A percentile compares a stretch with the other conserved stretches of the same genome.
phyloP scores from a whole-genome alignment of 2,329 filamentous ascomycete species.

The Fusarium sp. region DNA sequence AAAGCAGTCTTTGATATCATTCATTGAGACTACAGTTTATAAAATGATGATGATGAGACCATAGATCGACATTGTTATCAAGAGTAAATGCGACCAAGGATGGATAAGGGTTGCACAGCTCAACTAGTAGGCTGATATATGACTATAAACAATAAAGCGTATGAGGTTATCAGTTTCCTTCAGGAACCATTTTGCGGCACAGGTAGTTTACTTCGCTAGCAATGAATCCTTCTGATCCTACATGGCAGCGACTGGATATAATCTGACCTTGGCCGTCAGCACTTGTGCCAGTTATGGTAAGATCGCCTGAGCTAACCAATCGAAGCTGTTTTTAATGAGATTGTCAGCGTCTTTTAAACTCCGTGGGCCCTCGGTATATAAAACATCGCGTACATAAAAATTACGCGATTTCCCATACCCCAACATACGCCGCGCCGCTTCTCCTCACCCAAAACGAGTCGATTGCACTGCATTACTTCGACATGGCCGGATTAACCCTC shows the following conservation, averaged over 20 bases:
- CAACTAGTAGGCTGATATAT: no score
- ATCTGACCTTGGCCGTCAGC: not conserved
- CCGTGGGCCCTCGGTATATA: not conserved
- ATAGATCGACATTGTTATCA: no score
- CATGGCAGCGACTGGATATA: no score
- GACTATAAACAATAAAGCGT: no score
- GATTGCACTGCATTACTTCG: not conserved
- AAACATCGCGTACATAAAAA: not conserved
- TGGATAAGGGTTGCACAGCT: no score
- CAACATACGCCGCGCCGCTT: accelerated
- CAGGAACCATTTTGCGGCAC: no score
- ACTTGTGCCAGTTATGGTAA: not conserved
- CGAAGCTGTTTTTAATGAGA: not conserved
- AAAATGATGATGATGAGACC: no score
- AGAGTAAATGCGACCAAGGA: no score
- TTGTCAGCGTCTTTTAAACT: not conserved
- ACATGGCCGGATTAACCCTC: not conserved
- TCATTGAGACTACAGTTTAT: not conserved
- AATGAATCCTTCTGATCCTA: no score
- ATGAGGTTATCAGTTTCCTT: no score
- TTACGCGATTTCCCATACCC: not conserved
- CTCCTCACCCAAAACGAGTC: not conserved
- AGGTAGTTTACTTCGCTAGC: no score
- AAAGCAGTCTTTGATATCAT: slow-evolving; percentile 10
- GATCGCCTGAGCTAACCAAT: not conserved